A percentile compares a stretch with the other conserved stretches of the same genome.
Conservation (phyloP, 176 grass and related monocot species). For the Calamus simplicifolius region DNA sequence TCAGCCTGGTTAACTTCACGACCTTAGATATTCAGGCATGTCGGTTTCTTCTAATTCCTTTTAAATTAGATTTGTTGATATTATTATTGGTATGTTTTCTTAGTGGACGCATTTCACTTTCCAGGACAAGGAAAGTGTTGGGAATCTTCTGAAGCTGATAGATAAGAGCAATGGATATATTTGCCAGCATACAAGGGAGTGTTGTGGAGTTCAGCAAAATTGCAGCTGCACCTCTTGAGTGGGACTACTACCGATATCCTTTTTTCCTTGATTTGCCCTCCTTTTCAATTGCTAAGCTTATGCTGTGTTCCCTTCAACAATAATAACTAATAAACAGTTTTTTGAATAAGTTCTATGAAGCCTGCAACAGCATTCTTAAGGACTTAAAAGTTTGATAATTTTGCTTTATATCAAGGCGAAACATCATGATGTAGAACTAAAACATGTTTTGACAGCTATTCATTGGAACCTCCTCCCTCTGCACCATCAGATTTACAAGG, state of each 20-base stretch:
- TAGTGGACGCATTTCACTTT: constrained; percentile 5
- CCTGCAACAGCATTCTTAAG: constrained; percentile 7
- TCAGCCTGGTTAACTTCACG: constrained; percentile 73
- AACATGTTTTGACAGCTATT: too few relatives aligned
- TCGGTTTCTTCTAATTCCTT: constrained; percentile 6
- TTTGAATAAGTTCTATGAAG: not conserved
- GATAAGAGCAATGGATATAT: constrained; percentile 98
- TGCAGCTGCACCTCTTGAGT: constrained; percentile 58
- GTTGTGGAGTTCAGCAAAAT: constrained; percentile 88
- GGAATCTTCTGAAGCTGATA: constrained; percentile 91
- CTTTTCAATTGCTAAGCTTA: not conserved
- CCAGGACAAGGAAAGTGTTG: constrained; percentile 89
- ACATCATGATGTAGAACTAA: too few relatives aligned
- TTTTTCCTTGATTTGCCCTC: constrained; percentile 6
- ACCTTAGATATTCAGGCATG: constrained; percentile 88
- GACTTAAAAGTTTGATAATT: too few relatives aligned
- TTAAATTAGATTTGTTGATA: constrained; percentile 1
- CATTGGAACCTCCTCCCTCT: too few relatives aligned
- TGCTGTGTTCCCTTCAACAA: too few relatives aligned
- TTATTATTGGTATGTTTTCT: too few relatives aligned
- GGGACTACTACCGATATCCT: constrained; percentile 99
- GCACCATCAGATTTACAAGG: too few relatives aligned
- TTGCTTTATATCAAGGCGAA: too few relatives aligned
- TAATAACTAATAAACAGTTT: not conserved
- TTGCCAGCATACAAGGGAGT: constrained; percentile 71